Evolutionary conservation across 441 rosid species (phyloP).

Genomic region (Erodium moschatum): DNA sequence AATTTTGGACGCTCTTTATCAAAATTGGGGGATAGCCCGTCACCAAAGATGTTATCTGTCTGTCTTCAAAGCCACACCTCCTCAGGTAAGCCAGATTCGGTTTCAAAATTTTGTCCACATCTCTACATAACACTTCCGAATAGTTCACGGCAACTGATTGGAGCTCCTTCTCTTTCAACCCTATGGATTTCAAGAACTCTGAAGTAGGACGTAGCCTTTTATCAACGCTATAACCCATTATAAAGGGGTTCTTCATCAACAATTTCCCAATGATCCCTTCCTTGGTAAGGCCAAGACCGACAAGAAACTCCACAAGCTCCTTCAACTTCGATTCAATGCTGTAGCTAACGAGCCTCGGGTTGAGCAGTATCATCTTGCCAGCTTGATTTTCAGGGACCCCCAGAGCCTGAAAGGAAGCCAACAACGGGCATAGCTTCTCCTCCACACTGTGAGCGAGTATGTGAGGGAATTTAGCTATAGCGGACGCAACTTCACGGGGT

Average conservation of each 20-base stretch:
- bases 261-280: constrained; percentile 73
- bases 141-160: too few relatives aligned
- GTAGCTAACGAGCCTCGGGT: constrained; percentile 89
- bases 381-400: constrained; percentile 34
- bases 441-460: too few relatives aligned
- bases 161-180: too few relatives aligned
- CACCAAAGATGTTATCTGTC: constrained; percentile 53
- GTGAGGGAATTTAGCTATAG: too few relatives aligned
- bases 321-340: constrained; percentile 66
- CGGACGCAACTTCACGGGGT: too few relatives aligned
- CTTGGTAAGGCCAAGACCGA: constrained; percentile 53
- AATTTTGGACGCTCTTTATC: constrained; percentile 68
- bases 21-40: constrained; percentile 68
- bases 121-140: too few relatives aligned
- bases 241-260: constrained; percentile 61
- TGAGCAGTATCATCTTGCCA: constrained; percentile 65
- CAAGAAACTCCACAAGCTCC: constrained; percentile 57
- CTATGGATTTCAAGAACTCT: constrained; percentile 60
- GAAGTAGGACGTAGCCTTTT: constrained; percentile 66
- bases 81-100: constrained; percentile 48
- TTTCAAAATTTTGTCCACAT: too few relatives aligned
- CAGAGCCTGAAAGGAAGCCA: too few relatives aligned
- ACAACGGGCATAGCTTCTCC: too few relatives aligned
- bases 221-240: constrained; percentile 81
- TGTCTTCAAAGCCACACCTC: constrained; percentile 53